Percentiles rank a stretch among this genome's conserved stretches.
Conservation (phyloP, 805 yeast genomes). For the Groenewaldozyma tartarivorans region DNA sequence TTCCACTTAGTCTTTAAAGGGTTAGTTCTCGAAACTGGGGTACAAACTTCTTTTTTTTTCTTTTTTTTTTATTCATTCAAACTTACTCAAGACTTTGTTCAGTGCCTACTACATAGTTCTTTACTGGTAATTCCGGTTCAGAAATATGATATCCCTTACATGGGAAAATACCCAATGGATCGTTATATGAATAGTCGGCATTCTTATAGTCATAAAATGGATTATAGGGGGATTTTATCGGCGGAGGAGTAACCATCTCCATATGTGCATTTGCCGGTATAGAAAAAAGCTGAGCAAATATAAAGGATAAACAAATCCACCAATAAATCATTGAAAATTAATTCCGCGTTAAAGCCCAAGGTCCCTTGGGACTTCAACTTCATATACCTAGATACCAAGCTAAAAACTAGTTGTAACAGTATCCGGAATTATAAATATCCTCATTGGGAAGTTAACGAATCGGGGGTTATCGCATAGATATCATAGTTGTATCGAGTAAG, state of each 20-base stretch:
- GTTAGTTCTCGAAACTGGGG: neutral
- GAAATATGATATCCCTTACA: constrained; percentile 18
- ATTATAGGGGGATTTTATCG: constrained; percentile 16
- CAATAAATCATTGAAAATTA: too few relatives aligned
- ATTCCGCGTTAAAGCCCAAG: too few relatives aligned
- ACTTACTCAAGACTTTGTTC: constrained; percentile 11
- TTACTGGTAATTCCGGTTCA: constrained; percentile 11
- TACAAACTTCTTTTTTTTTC: neutral
- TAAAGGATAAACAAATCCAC: too few relatives aligned
- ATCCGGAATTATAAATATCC: too few relatives aligned
- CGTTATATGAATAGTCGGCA: constrained; percentile 15
- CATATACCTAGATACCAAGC: too few relatives aligned
- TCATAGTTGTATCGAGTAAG: too few relatives aligned
- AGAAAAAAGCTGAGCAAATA: too few relatives aligned
- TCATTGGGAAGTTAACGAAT: too few relatives aligned
- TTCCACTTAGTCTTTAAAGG: constrained; percentile 11
- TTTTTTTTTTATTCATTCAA: neutral
- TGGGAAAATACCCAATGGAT: constrained; percentile 14
- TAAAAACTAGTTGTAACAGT: too few relatives aligned
- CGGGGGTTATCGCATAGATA: too few relatives aligned
- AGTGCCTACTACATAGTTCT: constrained; percentile 11
- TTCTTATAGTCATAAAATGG: constrained; percentile 6
- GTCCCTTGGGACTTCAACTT: too few relatives aligned
- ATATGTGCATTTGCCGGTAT: too few relatives aligned
- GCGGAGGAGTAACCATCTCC: constrained; percentile 19